Base-by-base conservation (phyloP, 2,329 filamentous ascomycete species). In the Fusarium sp. region DNA sequence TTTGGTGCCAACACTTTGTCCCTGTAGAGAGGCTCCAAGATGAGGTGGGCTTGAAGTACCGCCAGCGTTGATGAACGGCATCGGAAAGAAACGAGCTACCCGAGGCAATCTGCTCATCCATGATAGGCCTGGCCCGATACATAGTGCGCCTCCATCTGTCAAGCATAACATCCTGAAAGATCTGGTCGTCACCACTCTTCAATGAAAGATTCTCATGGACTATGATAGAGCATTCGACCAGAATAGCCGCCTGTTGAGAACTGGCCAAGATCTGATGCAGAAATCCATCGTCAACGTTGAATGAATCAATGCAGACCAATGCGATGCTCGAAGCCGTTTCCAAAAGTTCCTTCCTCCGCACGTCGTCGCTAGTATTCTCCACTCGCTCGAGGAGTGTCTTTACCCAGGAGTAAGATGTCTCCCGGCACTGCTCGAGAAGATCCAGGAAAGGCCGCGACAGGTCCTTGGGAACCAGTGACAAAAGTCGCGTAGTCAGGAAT, bases 21-120 rank as follows among this genome's bases (percentile, higher is more conserved):
- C 35, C 27, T 4, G 64, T 31, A 1, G 41, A 22, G 0, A 74
- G 0, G 3, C 6, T 8, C 77, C 73, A 78, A 0, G n/a, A 4
- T 3, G 9, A 24, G 31, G 2, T 31, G 27, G 3, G 37, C 16
- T 24, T 22, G 48, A 76, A 78, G 31, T 2, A 29, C 63, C 7
- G 70, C 70, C 76, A 78, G 11, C 67, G 60, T 20, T 65, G 8
- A 22, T 70, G 39, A 2, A 76, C 67, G 1, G 76, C 75, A 5
- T 64, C 7, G n/a, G 71, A 45, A 2, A 79, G 66, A 10, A 67
- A 74, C 0, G 16, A 6, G 3, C 57, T 74, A 0, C 18, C 22
- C 0, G 0, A 0, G 5, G 14, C n/a, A 1, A 68, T 13, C 4
- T 66, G 20, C 0, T 31, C 4, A 3, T 24, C 4, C 16, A 78